Conservation (phyloP, 257 asterid genomes). For the Solanum sitiens region DNA sequence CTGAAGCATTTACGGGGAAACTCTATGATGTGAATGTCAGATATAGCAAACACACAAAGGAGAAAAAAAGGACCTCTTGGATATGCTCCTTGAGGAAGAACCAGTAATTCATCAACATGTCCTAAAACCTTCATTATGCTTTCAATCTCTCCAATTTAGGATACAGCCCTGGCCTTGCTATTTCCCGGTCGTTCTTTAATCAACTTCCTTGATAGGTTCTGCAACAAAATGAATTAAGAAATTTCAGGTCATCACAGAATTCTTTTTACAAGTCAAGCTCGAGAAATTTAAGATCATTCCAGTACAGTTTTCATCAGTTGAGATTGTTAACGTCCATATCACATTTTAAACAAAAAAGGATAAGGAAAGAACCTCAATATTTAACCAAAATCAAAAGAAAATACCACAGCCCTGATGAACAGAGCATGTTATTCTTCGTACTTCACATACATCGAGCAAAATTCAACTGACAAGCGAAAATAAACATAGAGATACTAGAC, state of each 20-base stretch:
- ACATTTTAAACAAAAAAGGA: neutral
- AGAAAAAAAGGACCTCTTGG: neutral
- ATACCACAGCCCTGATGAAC: neutral
- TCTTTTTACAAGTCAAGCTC: neutral
- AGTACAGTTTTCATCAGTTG: neutral
- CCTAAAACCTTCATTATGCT: neutral
- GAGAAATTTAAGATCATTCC: neutral
- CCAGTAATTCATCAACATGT: neutral
- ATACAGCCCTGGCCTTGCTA: conserved; percentile 28
- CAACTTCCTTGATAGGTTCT: conserved; percentile 23
- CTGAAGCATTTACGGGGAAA: neutral
- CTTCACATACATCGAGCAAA: neutral
- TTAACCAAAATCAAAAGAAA: neutral
- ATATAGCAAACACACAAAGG: neutral
- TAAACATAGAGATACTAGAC: neutral
- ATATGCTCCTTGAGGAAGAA: neutral
- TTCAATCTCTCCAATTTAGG: conserved; percentile 21
- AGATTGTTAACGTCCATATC: neutral
- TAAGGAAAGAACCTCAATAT: neutral
- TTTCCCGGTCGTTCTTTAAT: conserved; percentile 5
- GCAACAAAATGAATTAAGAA: conserved; percentile 13
- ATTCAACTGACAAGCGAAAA: neutral
- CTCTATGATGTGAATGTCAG: neutral
- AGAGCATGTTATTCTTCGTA: neutral
- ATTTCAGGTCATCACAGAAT: neutral